Percentiles rank a stretch among this genome's conserved stretches.
Evolutionary conservation across 2,329 filamentous ascomycete species (phyloP).

Genomic region (Cytospora leucostoma): DNA sequence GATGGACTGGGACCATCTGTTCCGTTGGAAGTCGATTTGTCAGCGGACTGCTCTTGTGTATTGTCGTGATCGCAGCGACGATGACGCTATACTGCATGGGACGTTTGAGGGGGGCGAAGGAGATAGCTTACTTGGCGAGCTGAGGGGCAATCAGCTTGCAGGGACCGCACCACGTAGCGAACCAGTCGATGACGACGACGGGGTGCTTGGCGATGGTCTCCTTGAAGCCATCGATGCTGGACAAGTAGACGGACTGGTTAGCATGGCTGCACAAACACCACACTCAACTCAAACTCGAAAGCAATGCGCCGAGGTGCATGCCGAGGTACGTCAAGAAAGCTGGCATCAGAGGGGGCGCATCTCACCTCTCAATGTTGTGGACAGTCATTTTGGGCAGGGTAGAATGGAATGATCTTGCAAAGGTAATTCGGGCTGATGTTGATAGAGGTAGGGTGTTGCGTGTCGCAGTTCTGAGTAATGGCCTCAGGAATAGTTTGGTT

Average conservation of each 20-base stretch:
- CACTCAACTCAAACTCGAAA: background rate
- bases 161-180: constrained; percentile 89
- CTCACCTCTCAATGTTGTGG: constrained; percentile 44
- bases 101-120: constrained; percentile 21
- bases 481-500: constrained; percentile 26
- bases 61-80: background rate
- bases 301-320: background rate
- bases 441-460: constrained; percentile 22
- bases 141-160: constrained; percentile 88
- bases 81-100: background rate
- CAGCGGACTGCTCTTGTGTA: background rate
- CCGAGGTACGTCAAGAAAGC: background rate
- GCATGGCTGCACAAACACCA: background rate
- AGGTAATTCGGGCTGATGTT: constrained; percentile 28
- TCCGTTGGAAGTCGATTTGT: background rate
- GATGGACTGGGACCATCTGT: constrained; percentile 60
- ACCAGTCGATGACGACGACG: constrained; percentile 80
- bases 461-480: constrained; percentile 25
- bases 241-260: constrained; percentile 1
- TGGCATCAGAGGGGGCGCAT: constrained; percentile 12
- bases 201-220: constrained; percentile 41
- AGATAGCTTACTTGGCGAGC: constrained; percentile 60
- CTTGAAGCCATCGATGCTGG: constrained; percentile 36
- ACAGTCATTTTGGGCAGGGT: constrained; percentile 46
- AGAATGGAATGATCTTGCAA: constrained; percentile 40